Evolutionary conservation across 805 yeast species (phyloP), one percentile per base, ranked within the genome.

Genomic region (Kodamaea laetipori): DNA sequence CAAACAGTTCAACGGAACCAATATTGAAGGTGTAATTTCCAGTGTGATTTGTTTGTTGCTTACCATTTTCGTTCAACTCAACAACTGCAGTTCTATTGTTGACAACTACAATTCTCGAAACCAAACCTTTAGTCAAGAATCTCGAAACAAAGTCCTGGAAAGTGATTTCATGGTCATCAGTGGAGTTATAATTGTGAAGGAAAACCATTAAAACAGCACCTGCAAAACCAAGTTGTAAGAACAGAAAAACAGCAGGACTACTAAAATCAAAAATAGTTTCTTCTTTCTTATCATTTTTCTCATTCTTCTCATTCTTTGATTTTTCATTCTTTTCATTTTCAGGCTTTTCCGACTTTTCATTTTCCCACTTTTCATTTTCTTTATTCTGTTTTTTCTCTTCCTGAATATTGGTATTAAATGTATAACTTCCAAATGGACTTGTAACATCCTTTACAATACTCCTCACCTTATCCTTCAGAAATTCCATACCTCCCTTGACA

Each of bases 1-100:
- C 99, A 64, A 94, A 94, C 24, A 81, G 73, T 41, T 90, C 97
- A 16, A 90, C 81, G 1, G 95, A 84, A 7, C 99, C 99, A 55
- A 94, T 87, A 10, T 81, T 78, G 71, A 94, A 94, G 53, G 66
- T 77, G 44, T 55, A 64, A 11, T 55, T 47, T 3, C 58, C 55
- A 4, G 71, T 68, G 46, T 40, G 37, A 7, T 69, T 57, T 44
- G 53, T 64, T 50, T 78, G 77, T n/a, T 73, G 63, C 45, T 73
- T 73, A n/a, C 85, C 86, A 43, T 71, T 73, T 10, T 78, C 82
- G 53, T 77, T 81, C 46, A 88, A 68, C 13, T 79, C 81, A 2
- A 92, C 86, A 42, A 83, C 77, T 6, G 89, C 99, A 37, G 76
- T 74, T 9, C 79, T 71, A 55, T 85, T 84, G 68, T 94, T 92